A percentile compares a stretch with the other conserved stretches of the same genome.
phyloP scores from a whole-genome alignment of 768 basidiomycete genomes.

The Mycena alexandri region DNA sequence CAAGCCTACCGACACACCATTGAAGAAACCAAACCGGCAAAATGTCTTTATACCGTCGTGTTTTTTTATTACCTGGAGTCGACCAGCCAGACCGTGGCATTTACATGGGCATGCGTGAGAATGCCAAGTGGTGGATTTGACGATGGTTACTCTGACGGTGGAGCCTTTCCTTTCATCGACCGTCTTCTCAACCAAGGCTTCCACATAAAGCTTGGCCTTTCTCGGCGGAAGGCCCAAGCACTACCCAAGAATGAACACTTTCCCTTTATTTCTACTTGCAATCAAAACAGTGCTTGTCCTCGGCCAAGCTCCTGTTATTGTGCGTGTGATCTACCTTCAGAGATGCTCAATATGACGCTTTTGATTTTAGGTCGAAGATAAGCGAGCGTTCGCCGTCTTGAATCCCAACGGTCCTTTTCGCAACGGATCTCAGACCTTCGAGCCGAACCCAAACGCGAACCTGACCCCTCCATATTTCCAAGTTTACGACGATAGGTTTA shows the following conservation, averaged over 20 bases:
- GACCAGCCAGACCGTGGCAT: no score
- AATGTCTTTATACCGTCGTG: no score
- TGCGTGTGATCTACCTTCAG: not conserved
- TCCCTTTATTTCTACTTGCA: not conserved
- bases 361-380: constrained; percentile 30
- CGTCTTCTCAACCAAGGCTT: not conserved
- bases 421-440: constrained; percentile 45
- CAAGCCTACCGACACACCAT: no score
- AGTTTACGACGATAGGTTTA: constrained; percentile 61
- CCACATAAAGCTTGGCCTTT: not conserved
- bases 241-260: not conserved
- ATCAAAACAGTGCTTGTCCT: not conserved
- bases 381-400: constrained; percentile 34
- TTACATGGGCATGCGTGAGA: no score
- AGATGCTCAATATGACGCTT: not conserved
- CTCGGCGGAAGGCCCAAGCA: not conserved
- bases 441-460: constrained; percentile 64
- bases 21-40: no score
- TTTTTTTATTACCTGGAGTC: no score
- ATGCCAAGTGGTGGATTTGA: not conserved
- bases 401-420: constrained; percentile 36
- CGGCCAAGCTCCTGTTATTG: constrained; percentile 16
- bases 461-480: constrained; percentile 62
- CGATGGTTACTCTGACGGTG: constrained; percentile 1
- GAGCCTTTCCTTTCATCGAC: not conserved